Evolutionary conservation across 225 moss, liverwort and hornwort species (phyloP).

Genomic region (Polytrichum commune): DNA sequence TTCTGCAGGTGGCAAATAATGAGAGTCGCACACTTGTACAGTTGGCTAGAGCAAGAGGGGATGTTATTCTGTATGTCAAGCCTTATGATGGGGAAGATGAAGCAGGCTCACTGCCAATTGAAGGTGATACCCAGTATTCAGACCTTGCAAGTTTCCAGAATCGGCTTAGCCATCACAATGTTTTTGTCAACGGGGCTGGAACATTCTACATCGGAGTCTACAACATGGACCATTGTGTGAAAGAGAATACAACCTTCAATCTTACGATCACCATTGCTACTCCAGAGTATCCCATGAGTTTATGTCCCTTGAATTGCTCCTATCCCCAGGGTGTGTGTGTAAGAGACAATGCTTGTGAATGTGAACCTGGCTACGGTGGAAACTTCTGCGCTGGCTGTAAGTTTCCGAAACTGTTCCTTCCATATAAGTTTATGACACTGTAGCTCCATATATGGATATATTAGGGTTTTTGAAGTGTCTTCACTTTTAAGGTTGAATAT

Average conservation of each 20-base stretch:
- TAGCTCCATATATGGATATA: no score
- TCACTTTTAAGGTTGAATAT: no score
- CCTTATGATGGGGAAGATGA: background rate
- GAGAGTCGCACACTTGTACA: slow-evolving; percentile 40
- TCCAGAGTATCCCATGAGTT: slow-evolving; percentile 8
- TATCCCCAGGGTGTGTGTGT: slow-evolving; percentile 45
- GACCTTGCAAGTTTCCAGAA: slow-evolving; percentile 48
- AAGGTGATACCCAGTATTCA: slow-evolving; percentile 28
- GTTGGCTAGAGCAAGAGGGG: slow-evolving; percentile 36
- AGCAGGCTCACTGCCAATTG: slow-evolving; percentile 23
- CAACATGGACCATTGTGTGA: slow-evolving; percentile 36
- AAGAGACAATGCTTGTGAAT: slow-evolving; percentile 29
- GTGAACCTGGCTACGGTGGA: slow-evolving; percentile 39
- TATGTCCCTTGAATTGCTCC: slow-evolving; percentile 54
- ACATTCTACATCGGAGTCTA: slow-evolving; percentile 31
- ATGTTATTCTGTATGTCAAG: slow-evolving; percentile 41
- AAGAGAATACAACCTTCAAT: slow-evolving; percentile 36
- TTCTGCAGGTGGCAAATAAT: slow-evolving; percentile 20
- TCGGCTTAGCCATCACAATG: slow-evolving; percentile 40
- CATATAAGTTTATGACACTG: no score
- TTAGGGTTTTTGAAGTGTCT: no score
- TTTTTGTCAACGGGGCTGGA: slow-evolving; percentile 36
- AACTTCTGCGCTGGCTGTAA: slow-evolving; percentile 42
- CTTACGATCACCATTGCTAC: slow-evolving; percentile 31
- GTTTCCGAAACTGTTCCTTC: background rate